Base-by-base conservation (phyloP, 139 green algal species). In the Limnomonas spitsbergensis region DNA sequence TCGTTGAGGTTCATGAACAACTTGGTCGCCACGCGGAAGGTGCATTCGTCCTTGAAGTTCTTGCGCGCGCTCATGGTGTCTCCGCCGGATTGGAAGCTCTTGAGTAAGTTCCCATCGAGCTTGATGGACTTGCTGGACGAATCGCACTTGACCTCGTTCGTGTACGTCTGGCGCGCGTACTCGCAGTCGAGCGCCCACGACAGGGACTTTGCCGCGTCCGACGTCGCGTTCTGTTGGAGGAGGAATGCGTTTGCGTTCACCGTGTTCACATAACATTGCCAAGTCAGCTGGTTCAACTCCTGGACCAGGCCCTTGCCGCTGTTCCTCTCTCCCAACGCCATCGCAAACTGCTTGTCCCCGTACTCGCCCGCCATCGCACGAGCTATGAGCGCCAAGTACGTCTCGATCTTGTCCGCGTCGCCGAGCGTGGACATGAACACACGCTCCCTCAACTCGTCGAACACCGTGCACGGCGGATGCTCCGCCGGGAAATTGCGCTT, bases 1-100 rank as follows among this genome's bases (percentile, higher is more conserved):
- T 36, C 66, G 29, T 72, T 72, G 27, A 72, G 4, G 66, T 72
- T 72, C 66, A 72, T 72, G 66, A 72, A 38, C 27, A 72, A 34
- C 66, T 39, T 38, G 24, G 66, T 38, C 31, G 66, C 4, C 4
- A 72, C 9, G 2, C 29, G 29, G 4, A 72, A 38, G 2, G 2
- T 2, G 2, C 66, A 2, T 34, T 72, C 66, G 9, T 72, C 29
- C n/a, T 72, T 9, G 29, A 40, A 39, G 66, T 72, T 72, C 66
- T 72, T 72, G 66, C 66, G 66, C 3, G 66, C 66, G 2, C 3
- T 29, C 27, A 72, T 37, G 2, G 2, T 2, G 66, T 72, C 66
- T n/a, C 66, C 66, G 32, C 66, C 66, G 9, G 66, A 72, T 34
- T 72, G 66, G 24, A 72, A 72, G 27, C 4, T 4, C 66, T 72